A percentile compares a stretch with the other conserved stretches of the same genome.
Evolutionary conservation across 495 filamentous ascomycete species (phyloP).

Genomic region (Neurospora terricola): DNA sequence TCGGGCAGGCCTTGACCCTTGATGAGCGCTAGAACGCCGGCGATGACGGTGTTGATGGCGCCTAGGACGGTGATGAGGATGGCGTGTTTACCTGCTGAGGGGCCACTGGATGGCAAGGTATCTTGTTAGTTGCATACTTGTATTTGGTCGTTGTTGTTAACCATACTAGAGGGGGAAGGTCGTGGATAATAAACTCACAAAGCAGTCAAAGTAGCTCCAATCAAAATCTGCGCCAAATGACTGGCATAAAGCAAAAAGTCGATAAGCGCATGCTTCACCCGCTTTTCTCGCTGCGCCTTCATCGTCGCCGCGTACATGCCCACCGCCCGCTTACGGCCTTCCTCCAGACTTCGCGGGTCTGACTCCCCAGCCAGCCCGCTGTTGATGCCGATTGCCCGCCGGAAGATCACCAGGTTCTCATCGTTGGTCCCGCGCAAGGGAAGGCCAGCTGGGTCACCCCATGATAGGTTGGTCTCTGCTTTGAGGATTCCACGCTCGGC

Average conservation of each 20-base stretch:
- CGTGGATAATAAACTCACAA: too few species aligned
- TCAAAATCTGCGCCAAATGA: constrained; percentile 34
- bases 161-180: too few species aligned
- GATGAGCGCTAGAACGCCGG: constrained; percentile 37
- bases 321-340: constrained; percentile 25
- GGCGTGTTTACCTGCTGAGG: constrained; percentile 27
- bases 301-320: constrained; percentile 30
- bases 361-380: constrained; percentile 7
- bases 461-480: constrained; percentile 17
- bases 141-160: too few species aligned
- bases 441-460: constrained; percentile 33
- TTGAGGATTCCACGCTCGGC: constrained; percentile 5
- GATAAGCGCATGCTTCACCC: constrained; percentile 15
- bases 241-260: constrained; percentile 25
- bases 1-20: constrained; percentile 35
- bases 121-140: not conserved
- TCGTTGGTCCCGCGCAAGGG: constrained; percentile 29
- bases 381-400: constrained; percentile 35
- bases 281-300: constrained; percentile 19
- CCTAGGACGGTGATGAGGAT: constrained; percentile 34
- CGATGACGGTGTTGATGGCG: constrained; percentile 40
- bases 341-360: constrained; percentile 23
- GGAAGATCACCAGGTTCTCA: constrained; percentile 36
- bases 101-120: constrained; percentile 15
- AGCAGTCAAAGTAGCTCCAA: constrained; percentile 37